These are phyloP conservation scores for Backusella psychrophila DNA, from an alignment of 192 early-diverging fungal genomes.

Conservation along the genomic window DNA sequence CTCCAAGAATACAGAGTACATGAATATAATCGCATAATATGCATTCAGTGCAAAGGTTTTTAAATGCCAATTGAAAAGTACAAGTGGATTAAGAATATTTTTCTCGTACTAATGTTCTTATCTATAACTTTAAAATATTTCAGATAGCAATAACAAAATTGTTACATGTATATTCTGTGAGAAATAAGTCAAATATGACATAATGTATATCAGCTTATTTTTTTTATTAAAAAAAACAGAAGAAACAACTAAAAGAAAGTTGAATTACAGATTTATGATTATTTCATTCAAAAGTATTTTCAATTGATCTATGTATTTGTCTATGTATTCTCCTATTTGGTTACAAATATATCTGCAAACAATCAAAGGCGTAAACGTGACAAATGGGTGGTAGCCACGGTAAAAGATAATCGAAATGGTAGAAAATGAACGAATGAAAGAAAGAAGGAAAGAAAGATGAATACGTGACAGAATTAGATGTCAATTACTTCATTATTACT, in stretches of 20 bases:
- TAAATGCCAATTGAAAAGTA: not conserved
- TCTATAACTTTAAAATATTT: not conserved
- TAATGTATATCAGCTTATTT: not conserved
- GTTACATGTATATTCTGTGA: not conserved
- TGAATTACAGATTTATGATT: not conserved
- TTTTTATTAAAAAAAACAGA: not conserved
- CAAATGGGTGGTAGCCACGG: not conserved
- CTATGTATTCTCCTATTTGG: not conserved
- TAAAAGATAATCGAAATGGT: not conserved
- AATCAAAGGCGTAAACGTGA: not conserved
- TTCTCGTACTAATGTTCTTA: not conserved
- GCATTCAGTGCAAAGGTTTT: not conserved
- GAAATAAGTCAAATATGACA: not conserved
- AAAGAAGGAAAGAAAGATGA: not conserved
- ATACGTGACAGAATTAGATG: not conserved
- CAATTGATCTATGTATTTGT: not conserved
- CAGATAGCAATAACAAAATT: not conserved
- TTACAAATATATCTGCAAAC: constrained; percentile 2
- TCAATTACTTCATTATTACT: not conserved
- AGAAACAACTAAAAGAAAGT: not conserved
- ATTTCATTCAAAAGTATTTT: not conserved
- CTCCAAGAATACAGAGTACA: not conserved
- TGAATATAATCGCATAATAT: not conserved
- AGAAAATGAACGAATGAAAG: not conserved
- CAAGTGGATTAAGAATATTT: not conserved